Evolutionary conservation across 1,284 basidiomycete genomes (phyloP).

Genomic region (Cryptococcus sp.): DNA sequence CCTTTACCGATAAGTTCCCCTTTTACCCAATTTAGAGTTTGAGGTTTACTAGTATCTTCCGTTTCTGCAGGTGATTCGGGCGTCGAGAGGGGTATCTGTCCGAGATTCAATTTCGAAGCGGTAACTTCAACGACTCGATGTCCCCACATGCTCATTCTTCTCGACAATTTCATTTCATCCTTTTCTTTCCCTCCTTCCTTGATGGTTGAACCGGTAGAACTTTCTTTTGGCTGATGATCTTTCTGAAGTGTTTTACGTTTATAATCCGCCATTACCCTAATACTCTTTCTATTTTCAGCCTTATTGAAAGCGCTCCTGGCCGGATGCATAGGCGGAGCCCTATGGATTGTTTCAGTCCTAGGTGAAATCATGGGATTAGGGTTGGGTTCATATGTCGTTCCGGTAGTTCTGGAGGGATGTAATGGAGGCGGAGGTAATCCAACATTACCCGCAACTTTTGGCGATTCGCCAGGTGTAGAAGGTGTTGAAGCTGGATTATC

Average conservation of each 20-base stretch:
- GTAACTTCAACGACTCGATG: slow-evolving; percentile 90
- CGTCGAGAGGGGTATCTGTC: slow-evolving; percentile 50
- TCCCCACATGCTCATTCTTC: slow-evolving; percentile 80
- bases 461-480: slow-evolving; percentile 53
- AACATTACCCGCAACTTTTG: slow-evolving; percentile 16
- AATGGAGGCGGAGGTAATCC: slow-evolving; percentile 47
- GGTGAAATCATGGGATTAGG: not conserved
- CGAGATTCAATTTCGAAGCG: slow-evolving; percentile 55
- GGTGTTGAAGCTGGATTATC: slow-evolving; percentile 67
- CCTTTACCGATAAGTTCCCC: slow-evolving; percentile 96
- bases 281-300: slow-evolving; percentile 64
- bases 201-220: too few relatives aligned
- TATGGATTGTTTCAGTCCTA: not conserved
- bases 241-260: slow-evolving; percentile 9
- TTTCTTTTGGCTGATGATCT: not conserved
- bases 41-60: not conserved
- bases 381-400: not conserved
- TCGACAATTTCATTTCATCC: slow-evolving; percentile 61
- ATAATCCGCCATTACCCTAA: slow-evolving; percentile 74
- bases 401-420: slow-evolving; percentile 16
- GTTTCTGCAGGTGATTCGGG: slow-evolving; percentile 26
- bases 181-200: not conserved
- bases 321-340: not conserved
- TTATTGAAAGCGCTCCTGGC: slow-evolving; percentile 31
- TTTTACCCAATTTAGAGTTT: slow-evolving; percentile 97